A percentile compares a stretch with the other conserved stretches of the same genome.
Evolutionary conservation across 331 rosid genomes (phyloP).

Genomic region (Quercus lobata): DNA sequence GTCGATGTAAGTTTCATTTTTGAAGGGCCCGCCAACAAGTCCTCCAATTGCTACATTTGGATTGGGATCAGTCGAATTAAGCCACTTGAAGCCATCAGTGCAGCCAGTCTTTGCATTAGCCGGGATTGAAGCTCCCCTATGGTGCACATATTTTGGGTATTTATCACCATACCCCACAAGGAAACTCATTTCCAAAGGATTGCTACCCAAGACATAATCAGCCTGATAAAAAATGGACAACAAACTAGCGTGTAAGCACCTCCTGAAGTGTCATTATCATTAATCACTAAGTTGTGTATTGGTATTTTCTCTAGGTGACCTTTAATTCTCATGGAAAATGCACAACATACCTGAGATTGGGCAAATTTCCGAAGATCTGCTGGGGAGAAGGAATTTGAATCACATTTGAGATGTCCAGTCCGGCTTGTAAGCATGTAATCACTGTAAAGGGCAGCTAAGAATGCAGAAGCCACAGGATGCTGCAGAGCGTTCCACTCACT

Average conservation of each 20-base stretch:
- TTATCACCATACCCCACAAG: constrained; percentile 86
- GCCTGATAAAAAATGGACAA: constrained; percentile 43
- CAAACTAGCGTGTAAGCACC: constrained; percentile 3
- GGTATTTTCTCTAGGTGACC: background rate
- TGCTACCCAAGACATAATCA: constrained; percentile 84
- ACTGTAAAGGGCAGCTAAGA: constrained; percentile 82
- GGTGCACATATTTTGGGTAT: constrained; percentile 89
- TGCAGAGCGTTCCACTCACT: constrained; percentile 89
- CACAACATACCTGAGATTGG: constrained; percentile 69
- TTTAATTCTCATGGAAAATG: background rate
- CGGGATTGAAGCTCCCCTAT: constrained; percentile 97
- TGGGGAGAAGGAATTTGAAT: constrained; percentile 54
- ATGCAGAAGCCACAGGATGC: constrained; percentile 94
- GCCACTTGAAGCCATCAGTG: constrained; percentile 72
- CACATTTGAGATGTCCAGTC: constrained; percentile 53
- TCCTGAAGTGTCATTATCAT: background rate
- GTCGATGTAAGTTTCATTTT: constrained; percentile 68
- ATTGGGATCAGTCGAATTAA: constrained; percentile 67
- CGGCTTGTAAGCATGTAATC: constrained; percentile 87
- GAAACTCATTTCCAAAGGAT: constrained; percentile 78
- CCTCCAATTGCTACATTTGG: constrained; percentile 91
- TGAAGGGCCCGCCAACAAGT: constrained; percentile 96
- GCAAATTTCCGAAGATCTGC: constrained; percentile 74
- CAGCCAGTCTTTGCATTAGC: constrained; percentile 48
- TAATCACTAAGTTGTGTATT: background rate